Evolutionary conservation across 768 basidiomycete species (phyloP).

Genomic region (Kwoniella shandongensis): DNA sequence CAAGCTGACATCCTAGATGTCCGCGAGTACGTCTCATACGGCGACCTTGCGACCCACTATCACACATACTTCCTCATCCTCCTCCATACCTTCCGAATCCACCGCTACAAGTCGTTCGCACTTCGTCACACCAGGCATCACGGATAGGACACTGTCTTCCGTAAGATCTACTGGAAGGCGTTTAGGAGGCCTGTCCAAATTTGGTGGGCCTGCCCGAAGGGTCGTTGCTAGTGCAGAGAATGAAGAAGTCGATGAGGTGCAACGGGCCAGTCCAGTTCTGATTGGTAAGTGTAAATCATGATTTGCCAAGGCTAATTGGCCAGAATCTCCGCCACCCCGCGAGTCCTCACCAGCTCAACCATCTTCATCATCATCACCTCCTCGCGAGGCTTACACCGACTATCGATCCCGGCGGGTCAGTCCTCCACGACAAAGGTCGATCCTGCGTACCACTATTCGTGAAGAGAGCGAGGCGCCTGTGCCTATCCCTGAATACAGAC

Average conservation of each 20-base stretch:
- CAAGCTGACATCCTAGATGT: conserved; percentile 14
- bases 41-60: conserved; percentile 29
- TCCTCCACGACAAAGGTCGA: too few relatives aligned
- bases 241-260: conserved; percentile 9
- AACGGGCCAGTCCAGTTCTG: conserved; percentile 13
- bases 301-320: too few relatives aligned
- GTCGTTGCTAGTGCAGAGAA: conserved; percentile 17
- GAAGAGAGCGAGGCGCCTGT: not conserved
- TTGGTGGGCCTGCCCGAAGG: conserved; percentile 47
- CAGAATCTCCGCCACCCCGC: too few relatives aligned
- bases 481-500: not conserved
- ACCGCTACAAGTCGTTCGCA: not conserved
- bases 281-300: conserved; percentile 11
- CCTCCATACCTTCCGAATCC: conserved; percentile 17
- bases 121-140: conserved; percentile 41
- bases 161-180: conserved; percentile 35
- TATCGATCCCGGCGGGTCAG: not conserved
- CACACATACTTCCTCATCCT: conserved; percentile 31
- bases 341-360: too few relatives aligned
- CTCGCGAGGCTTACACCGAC: not conserved
- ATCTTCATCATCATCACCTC: not conserved
- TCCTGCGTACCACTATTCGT: too few relatives aligned
- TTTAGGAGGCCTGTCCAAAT: conserved; percentile 38
- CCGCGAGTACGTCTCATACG: conserved; percentile 30
- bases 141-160: conserved; percentile 30